phyloP scores from a whole-genome alignment of 2,329 filamentous ascomycete genomes.

The Paracamarosporium sp. region DNA sequence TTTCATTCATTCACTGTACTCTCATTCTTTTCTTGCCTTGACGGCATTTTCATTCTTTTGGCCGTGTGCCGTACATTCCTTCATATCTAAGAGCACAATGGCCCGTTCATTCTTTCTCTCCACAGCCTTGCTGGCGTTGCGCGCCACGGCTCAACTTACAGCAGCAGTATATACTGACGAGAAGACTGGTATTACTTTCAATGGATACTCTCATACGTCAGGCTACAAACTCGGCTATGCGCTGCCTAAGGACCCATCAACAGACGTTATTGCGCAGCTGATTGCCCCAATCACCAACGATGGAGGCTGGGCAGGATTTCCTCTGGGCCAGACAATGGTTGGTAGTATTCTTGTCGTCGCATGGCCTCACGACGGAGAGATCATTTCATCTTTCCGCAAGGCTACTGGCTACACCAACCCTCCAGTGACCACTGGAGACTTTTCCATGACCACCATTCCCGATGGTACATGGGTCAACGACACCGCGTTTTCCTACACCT shows the following conservation, averaged over 20 bases:
- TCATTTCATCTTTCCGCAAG: conserved; percentile 56
- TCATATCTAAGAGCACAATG: conserved; percentile 27
- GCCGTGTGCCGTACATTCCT: conserved; percentile 33
- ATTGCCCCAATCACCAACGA: conserved; percentile 51
- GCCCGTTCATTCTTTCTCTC: conserved; percentile 35
- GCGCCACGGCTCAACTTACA: conserved; percentile 30
- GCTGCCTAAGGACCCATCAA: conserved; percentile 55
- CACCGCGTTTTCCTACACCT: conserved; percentile 63
- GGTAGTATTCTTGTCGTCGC: conserved; percentile 59
- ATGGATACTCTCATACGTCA: conserved; percentile 39
- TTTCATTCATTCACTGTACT: conserved; percentile 20
- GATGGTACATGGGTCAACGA: conserved; percentile 61
- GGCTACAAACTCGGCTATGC: conserved; percentile 60
- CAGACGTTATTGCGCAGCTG: conserved; percentile 64
- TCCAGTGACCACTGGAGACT: conserved; percentile 50
- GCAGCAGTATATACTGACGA: conserved; percentile 36
- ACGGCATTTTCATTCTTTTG: conserved; percentile 38
- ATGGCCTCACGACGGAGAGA: conserved; percentile 58
- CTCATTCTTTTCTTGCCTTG: conserved; percentile 38
- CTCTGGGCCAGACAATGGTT: conserved; percentile 57
- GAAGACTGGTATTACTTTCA: conserved; percentile 43
- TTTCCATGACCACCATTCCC: conserved; percentile 54
- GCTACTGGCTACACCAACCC: conserved; percentile 59
- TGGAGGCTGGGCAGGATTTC: conserved; percentile 59
- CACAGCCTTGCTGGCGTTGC: conserved; percentile 31